These are phyloP conservation scores for Aristolochia fimbriata DNA, from an alignment of 164 flowering plant genomes.

Conservation along the genomic window DNA sequence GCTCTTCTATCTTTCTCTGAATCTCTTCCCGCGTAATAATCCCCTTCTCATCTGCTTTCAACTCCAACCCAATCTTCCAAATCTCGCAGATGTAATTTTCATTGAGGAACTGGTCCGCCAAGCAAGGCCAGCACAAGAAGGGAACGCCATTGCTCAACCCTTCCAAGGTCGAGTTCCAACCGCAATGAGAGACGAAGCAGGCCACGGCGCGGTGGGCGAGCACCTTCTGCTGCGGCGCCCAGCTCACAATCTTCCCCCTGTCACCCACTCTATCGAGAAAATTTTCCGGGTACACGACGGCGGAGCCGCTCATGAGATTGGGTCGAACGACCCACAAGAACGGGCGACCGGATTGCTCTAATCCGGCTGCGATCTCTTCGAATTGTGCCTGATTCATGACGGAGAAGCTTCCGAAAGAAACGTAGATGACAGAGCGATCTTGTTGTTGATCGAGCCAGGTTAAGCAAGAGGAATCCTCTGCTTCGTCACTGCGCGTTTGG, in stretches of 20 bases:
- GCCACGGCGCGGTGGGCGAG: too few species aligned
- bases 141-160: too few species aligned
- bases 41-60: too few species aligned
- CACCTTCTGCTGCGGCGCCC: not conserved
- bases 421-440: not conserved
- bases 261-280: not conserved
- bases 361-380: not conserved
- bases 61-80: too few species aligned
- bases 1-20: not conserved
- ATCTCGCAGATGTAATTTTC: too few species aligned
- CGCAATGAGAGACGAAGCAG: too few species aligned
- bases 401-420: slow-evolving; percentile 1
- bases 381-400: not conserved
- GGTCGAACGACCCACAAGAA: slow-evolving; percentile 3
- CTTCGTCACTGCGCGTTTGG: not conserved
- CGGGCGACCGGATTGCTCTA: not conserved
- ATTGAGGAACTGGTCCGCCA: too few species aligned
- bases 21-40: too few species aligned
- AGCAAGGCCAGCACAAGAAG: too few species aligned
- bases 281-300: not conserved
- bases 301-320: not conserved
- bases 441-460: slow-evolving; percentile 1
- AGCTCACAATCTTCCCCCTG: not conserved
- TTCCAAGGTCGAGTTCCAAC: too few species aligned
- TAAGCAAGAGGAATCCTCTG: slow-evolving; percentile 1